Percentiles rank a stretch among this genome's conserved stretches.
Conservation (phyloP, 2,329 filamentous ascomycete species). For the Fusarium sp. region DNA sequence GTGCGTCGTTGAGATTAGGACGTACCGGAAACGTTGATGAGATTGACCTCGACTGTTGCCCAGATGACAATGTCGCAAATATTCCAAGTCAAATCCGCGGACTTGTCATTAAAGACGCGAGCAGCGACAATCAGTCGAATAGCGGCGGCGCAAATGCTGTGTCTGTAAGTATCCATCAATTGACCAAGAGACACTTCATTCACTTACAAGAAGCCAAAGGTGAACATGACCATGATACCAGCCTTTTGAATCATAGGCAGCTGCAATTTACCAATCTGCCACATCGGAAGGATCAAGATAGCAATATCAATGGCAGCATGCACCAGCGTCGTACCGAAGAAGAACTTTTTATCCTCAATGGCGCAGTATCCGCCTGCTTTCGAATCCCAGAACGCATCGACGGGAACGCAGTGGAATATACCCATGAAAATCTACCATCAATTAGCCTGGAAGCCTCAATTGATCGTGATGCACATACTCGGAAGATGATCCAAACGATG, state of each 20-base stretch:
- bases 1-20: accelerated
- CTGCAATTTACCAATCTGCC: constrained; percentile 45
- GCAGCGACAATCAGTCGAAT: constrained; percentile 33
- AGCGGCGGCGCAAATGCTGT: constrained; percentile 34
- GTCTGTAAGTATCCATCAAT: neutral
- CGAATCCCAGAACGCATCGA: constrained; percentile 29
- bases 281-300: constrained; percentile 44
- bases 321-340: constrained; percentile 45
- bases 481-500: constrained; percentile 42
- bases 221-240: constrained; percentile 43
- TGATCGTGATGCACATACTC: neutral
- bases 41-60: constrained; percentile 40
- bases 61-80: constrained; percentile 37
- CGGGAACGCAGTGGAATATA: constrained; percentile 33
- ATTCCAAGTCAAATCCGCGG: constrained; percentile 36
- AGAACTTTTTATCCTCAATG: constrained; percentile 44
- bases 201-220: constrained; percentile 45
- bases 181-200: accelerated
- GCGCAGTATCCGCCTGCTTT: neutral
- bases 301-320: constrained; percentile 45
- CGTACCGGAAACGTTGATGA: constrained; percentile 37
- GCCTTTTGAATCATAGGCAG: constrained; percentile 41
- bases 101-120: constrained; percentile 19
- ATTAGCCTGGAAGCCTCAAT: neutral
- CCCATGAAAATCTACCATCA: constrained; percentile 19